Conservation (phyloP, 768 basidiomycete species). For the Galerina sulciceps region DNA sequence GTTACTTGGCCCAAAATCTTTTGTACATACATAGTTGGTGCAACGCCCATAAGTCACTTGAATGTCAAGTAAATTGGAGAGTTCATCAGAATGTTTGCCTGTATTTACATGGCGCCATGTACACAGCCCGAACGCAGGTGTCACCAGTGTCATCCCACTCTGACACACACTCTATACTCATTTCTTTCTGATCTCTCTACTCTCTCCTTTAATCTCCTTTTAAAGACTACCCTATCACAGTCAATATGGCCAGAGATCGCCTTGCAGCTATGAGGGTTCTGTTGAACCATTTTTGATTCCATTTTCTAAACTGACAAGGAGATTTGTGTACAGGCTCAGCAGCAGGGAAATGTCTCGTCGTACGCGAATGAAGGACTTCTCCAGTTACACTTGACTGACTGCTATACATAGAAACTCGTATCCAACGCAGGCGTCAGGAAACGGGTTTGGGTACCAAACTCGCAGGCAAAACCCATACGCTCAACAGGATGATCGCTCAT, state of each 20-base stretch:
- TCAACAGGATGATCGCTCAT: slow-evolving; percentile 64
- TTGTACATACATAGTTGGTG: no score
- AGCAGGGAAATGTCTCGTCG: slow-evolving; percentile 59
- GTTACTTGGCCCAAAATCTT: no score
- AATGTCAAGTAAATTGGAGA: no score
- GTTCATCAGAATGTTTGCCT: slow-evolving; percentile 23
- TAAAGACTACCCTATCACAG: slow-evolving; percentile 22
- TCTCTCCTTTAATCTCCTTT: slow-evolving; percentile 18
- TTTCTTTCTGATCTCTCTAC: slow-evolving; percentile 18
- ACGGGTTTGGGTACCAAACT: slow-evolving; percentile 42
- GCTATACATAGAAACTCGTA: slow-evolving; percentile 52
- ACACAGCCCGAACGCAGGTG: slow-evolving; percentile 18
- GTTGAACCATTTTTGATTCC: slow-evolving; percentile 4
- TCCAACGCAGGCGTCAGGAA: slow-evolving; percentile 67
- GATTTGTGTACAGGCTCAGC: slow-evolving; percentile 59
- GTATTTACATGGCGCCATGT: slow-evolving; percentile 22
- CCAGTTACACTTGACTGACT: neutral
- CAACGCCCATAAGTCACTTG: no score
- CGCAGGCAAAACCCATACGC: slow-evolving; percentile 67
- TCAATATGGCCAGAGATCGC: slow-evolving; percentile 83
- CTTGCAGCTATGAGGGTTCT: slow-evolving; percentile 83
- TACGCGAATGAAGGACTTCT: slow-evolving; percentile 33
- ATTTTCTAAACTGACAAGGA: slow-evolving; percentile 14
- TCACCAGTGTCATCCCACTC: slow-evolving; percentile 24
- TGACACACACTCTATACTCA: slow-evolving; percentile 15